Base-by-base conservation (phyloP, 345 rosid genomes). In the Aurinia saxatilis region DNA sequence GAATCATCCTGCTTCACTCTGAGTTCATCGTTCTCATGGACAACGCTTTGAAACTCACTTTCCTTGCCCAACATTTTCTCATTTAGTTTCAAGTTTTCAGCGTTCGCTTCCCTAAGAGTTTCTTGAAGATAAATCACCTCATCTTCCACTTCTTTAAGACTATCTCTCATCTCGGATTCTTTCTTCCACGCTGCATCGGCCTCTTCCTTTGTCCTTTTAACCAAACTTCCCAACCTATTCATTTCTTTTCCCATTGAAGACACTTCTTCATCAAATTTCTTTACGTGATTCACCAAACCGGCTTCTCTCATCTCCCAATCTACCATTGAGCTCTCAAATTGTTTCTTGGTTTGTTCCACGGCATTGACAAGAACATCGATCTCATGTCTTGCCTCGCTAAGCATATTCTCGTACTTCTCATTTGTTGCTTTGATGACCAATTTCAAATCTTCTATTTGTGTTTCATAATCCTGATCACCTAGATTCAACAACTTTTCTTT, bases 291-390 rank as follows among this genome's bases (percentile, higher is more conserved):
- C 60, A 73, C 72, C 67, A 90, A 70, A 70, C 83, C 78, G 58
- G 77, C 63, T 50, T 93, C 97, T 62, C 82, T 83, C 68, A 73
- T 75, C 79, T 85, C 99, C 97, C 99, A 90, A 71, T 80, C 87
- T 42, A 52, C 66, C 78, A 80, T 80, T 39, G 85, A 80, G 56
- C 63, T 70, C 73, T 74, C 60, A 0, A 75, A 66, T 37, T 84
- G 82, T 44, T 78, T 73, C 79, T 81, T 80, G 65, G 87, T 75
- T 68, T 82, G 82, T 58, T 81, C 72, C 19, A 75, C 46, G 1
- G 74, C 70, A 34, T 12, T 77, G 10, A 67, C 77, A 51, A 85
- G 90, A 27, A 73, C 63, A 79, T 78, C 81, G 10, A 78, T 78
- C 71, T 85, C 91, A 33, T 82, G 84, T 71, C 82, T 87, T 25